Base-by-base conservation (phyloP, 1,284 basidiomycete species). In the Boletus sp. region DNA sequence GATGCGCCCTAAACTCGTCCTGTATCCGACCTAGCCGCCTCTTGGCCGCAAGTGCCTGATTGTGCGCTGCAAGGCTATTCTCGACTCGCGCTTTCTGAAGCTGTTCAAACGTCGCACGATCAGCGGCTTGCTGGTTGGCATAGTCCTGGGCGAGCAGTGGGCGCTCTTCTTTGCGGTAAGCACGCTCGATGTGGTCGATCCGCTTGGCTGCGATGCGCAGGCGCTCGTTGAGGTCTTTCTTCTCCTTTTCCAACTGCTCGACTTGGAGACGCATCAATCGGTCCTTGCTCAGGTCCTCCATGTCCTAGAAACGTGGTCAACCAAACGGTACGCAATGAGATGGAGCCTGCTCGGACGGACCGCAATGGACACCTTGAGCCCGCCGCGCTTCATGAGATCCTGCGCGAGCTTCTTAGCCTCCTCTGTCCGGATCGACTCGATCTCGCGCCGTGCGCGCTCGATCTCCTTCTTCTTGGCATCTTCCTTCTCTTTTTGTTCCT, bases 231-330 rank as follows among this genome's bases (percentile, higher is more conserved):
- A 92, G 76, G 58, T 94, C 90, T 60, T 84, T 87, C 80, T 96
- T 96, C 73, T 98, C 95, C 72, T 96, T 97, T 73, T 97, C 94
- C 48, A 96, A 77, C 64, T 96, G 92, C 58, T 91, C 84, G 44
- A 98, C 93, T 69, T 97, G 93, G 59, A 98, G 81, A 45, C 82
- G 82, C 66, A 98, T 90, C 53, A 99, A 81, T 55, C 85, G 84
- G 62, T 91, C 85, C 8, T 93, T 94, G 69, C 93, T 92, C 56
- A 94, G 76, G 44, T 82, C 80, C 59, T 91, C 87, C 69, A 94
- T 77, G 64, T 88, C 86, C 86, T 91, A 27, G 22, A 33, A 32
- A 26, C 3, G 1, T 5, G 7, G 22, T 57, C 29, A 55, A 26
- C 19, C 4, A 32, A 34, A 12, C 7, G 22, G 5, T n/a, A 8